These are phyloP conservation scores for Oryza punctata DNA, from an alignment of 176 grass and related monocot genomes.

Conservation along the genomic window DNA sequence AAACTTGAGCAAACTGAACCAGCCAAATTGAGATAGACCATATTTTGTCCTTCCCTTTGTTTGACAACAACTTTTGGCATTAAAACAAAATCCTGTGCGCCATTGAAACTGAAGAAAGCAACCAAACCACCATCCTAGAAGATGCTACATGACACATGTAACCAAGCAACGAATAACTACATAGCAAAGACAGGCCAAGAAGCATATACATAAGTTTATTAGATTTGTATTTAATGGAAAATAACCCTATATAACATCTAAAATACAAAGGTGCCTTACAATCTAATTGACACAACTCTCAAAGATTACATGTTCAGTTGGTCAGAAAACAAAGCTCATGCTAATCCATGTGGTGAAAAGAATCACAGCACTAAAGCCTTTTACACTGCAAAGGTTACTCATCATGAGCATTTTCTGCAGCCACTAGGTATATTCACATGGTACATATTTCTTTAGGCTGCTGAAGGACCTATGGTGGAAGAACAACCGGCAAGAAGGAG, in stretches of 20 bases:
- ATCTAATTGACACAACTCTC: background rate
- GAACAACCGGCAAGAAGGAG: background rate
- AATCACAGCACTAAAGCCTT: background rate
- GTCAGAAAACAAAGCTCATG: background rate
- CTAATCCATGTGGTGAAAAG: background rate
- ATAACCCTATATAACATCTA: background rate
- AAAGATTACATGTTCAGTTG: background rate
- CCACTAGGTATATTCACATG: background rate
- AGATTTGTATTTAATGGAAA: background rate
- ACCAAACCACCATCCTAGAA: background rate
- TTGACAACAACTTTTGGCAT: background rate
- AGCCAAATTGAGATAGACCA: conserved; percentile 19
- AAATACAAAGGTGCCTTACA: background rate
- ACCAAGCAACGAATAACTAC: background rate
- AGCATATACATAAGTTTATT: background rate
- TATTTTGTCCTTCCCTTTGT: background rate
- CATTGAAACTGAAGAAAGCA: background rate
- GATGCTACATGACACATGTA: conserved; percentile 6
- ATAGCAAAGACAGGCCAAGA: background rate
- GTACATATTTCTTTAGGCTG: background rate
- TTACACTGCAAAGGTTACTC: background rate
- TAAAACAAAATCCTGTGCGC: background rate
- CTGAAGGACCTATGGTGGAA: background rate
- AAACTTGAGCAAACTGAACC: conserved; percentile 2
- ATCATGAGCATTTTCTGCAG: background rate